A percentile compares a stretch with the other conserved stretches of the same genome.
Evolutionary conservation across 805 yeast genomes (phyloP).

Genomic region (Candida odintsovae): DNA sequence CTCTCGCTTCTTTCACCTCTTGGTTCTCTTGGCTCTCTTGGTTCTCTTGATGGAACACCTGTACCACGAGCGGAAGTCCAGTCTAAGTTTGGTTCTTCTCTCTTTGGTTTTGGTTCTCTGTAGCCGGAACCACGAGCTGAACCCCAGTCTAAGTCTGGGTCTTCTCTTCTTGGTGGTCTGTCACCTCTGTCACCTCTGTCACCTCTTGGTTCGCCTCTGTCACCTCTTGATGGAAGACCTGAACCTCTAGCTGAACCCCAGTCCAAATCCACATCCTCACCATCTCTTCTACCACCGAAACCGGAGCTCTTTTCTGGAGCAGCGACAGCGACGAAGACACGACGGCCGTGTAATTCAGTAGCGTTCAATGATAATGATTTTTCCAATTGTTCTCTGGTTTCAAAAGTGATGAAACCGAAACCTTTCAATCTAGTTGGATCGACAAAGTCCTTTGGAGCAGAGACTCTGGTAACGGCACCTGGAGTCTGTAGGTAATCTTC

Average conservation of each 20-base stretch:
- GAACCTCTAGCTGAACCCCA: constrained; percentile 33
- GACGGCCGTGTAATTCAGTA: constrained; percentile 64
- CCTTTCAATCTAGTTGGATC: constrained; percentile 72
- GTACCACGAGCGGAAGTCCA: constrained; percentile 43
- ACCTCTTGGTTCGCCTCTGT: constrained; percentile 34
- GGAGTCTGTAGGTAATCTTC: constrained; percentile 45
- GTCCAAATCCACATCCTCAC: constrained; percentile 36
- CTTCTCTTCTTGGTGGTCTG: constrained; percentile 20
- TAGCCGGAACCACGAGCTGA: constrained; percentile 42
- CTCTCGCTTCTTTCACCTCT: constrained; percentile 26
- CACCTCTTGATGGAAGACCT: constrained; percentile 7
- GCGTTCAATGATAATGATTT: constrained; percentile 67
- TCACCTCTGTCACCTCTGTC: constrained; percentile 20
- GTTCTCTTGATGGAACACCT: constrained; percentile 23
- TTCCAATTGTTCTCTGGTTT: constrained; percentile 69
- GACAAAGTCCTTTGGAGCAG: constrained; percentile 61
- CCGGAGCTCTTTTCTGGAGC: constrained; percentile 48
- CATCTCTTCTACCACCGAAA: constrained; percentile 30
- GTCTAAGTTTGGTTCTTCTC: constrained; percentile 54
- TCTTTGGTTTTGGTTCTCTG: constrained; percentile 29
- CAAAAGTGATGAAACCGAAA: constrained; percentile 82
- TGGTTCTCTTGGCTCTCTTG: constrained; percentile 28
- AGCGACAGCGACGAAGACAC: constrained; percentile 72
- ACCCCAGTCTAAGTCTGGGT: constrained; percentile 41
- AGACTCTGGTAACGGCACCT: constrained; percentile 56